phyloP scores from a whole-genome alignment of 2,329 filamentous ascomycete genomes.

The Aureobasidium sp. region DNA sequence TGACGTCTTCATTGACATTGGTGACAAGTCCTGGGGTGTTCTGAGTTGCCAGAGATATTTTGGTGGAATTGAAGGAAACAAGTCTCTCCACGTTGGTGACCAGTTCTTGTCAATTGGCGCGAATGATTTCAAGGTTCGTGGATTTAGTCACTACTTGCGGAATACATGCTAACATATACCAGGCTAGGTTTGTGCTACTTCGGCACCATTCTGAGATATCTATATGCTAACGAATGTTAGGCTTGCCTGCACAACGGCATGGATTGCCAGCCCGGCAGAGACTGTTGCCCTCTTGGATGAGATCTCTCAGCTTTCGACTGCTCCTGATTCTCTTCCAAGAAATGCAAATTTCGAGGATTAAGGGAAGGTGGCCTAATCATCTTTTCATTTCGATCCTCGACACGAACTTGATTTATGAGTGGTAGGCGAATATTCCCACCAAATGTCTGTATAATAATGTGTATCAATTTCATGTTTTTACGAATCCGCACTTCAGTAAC shows the following conservation, averaged over 20 bases:
- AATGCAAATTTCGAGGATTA: not conserved
- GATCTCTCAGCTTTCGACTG: slow-evolving; percentile 37
- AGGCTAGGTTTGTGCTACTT: slow-evolving; percentile 23
- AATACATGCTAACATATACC: no score
- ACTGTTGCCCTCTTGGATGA: slow-evolving; percentile 87
- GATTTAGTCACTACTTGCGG: no score
- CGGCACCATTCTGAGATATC: not conserved
- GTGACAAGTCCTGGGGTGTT: slow-evolving; percentile 95
- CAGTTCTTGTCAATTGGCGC: slow-evolving; percentile 92
- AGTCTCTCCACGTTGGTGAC: slow-evolving; percentile 87
- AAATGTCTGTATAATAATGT: not conserved
- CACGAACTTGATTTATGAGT: not conserved
- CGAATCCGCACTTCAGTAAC: not conserved
- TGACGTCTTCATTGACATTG: slow-evolving; percentile 97
- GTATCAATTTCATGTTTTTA: not conserved
- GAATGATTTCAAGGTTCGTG: slow-evolving; percentile 75
- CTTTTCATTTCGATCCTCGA: not conserved
- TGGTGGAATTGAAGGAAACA: slow-evolving; percentile 61
- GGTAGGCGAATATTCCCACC: not conserved
- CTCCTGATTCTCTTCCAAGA: not conserved
- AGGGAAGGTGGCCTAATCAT: not conserved
- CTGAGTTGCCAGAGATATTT: slow-evolving; percentile 88
- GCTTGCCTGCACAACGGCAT: slow-evolving; percentile 89
- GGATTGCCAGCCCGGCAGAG: slow-evolving; percentile 89
- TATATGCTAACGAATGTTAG: slow-evolving; percentile 21